Evolutionary conservation across 2,329 filamentous ascomycete species (phyloP), one percentile per base, ranked within the genome.

Genomic region (Cladosporium velox): DNA sequence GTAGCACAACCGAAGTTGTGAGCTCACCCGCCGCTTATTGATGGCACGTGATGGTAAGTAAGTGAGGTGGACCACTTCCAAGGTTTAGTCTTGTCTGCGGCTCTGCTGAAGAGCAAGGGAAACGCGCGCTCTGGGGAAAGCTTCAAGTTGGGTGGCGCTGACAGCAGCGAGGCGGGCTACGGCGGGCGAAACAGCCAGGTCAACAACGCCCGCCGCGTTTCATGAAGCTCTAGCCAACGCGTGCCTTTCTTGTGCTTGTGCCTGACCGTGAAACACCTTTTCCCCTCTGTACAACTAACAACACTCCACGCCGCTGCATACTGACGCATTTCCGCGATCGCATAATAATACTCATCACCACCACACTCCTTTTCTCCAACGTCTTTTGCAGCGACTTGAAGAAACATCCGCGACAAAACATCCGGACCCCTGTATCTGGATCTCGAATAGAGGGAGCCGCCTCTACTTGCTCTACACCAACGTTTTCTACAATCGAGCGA

Each of bases 391-490:
- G 49, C 60, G 49, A 57, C 24, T 64, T 41, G 32, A 18, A 55
- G 18, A 18, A 28, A 55, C 60, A 34, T n/a, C 32, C 10, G 21
- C 26, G 41, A 64, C 30, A 32, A 55, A 55, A 24, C 34, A 55
- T 55, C 49, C 60, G 51, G 60, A 64, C 60, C 60, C 60, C 60
- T 64, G 60, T 64, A 55, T 57, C 60, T 57, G 60, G 32, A 44
- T 54, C 34, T 28, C 52, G 21, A 47, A 41, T 41, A 41, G 21
- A 64, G 47, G 60, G 26, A 30, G 18, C 55, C 51, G 49, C 34
- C 60, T 47, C 51, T 30, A 64, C 51, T 38, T 28, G 41, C 35
- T 41, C 15, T 21, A 26, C 15, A 21, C 21, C 49, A 4, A 30
- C 35, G 18, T 28, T 10, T 10, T 21, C 24, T 11, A 55, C 60